Base-by-base conservation (phyloP, 805 yeast species). In the Candida koratica region DNA sequence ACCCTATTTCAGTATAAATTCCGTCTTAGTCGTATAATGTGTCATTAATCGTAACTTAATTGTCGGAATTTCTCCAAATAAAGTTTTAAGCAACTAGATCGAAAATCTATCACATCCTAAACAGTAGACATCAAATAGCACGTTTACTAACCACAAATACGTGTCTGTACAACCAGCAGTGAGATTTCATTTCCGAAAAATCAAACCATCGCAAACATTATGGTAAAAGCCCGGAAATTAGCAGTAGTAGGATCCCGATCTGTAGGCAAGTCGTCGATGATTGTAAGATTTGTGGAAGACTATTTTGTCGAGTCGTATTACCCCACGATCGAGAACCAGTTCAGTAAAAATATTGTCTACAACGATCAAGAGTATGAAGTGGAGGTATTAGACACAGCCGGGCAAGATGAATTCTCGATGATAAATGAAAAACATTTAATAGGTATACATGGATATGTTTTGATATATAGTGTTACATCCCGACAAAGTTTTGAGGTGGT, bases 301-400 rank as follows among this genome's bases (percentile, higher is more conserved):
- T 90, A 85, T 53, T 88, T 87, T 55, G 84, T 84, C 16, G 96
- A 88, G 58, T 73, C 82, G 22, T 87, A 88, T 60, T 88, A 86
- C 58, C 96, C 96, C 19, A 88, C 96, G 5, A 84, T 85, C 43
- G 94, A 86, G 56, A 86, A 84, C 59, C 89, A 84, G 58, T 84
- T 84, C 59, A 71, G 79, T 53, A 86, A 84, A 55, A 69, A 71
- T 23, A 71, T 87, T 52, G 71, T 69, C 40, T 76, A 81, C 56
- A 75, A 82, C 42, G 83, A 82, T 43, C 81, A 79, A 47, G 84
- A 81, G 36, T 88, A 83, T 55, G 79, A 80, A 36, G 76, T 89
- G 17, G 96, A 87, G 56, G 84, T 88, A 36, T 65, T 87, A 42
- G 97, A 88, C 53, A 88, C 96, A 0, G 95, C 96, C 1, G 96